Evolutionary conservation across 306 rosid genomes (phyloP), one percentile per base, ranked within the genome.

Genomic region (Canavalia ensiformis): DNA sequence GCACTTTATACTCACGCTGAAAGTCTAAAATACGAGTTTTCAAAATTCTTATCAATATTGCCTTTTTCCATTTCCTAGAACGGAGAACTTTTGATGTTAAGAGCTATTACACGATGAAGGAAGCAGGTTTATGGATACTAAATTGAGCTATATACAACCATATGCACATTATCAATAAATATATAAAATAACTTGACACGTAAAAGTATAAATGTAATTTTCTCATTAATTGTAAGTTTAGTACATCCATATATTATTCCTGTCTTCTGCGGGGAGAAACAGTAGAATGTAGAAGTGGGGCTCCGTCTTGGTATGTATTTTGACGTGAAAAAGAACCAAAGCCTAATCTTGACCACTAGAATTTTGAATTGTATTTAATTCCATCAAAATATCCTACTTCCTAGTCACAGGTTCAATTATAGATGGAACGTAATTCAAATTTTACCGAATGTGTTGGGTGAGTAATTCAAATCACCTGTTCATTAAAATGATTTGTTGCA

Each of bases 1-100:
- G 55, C 77, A 56, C 31, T 57, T 82, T 42, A 60, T 76, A 64
- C 69, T 64, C 75, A 57, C 34, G 60, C 42, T 75, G 9, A 63
- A 44, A 25, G 2, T 46, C 18, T 60, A 57, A 51, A 34, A 34
- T 13, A 13, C 45, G 39, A 79, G 66, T 72, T 72, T 69, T 46
- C 62, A 68, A 29, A 9, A 9, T 46, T 74, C 68, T 49, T 11
- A 12, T 9, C 13, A 3, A 28, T 30, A 51, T 37, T 18, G 50
- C 39, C 25, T 33, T 47, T 7, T 72, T 46, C 42, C 25, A 37
- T 73, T 55, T 55, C 78, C 29, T 9, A 31, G 34, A 9, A n/a
- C 54, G 3, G 8, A 37, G 51, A 78, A 41, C 82, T 68, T 68
- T n/a, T 68, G 11, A 68, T 57, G 76, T n/a, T 55, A 39, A 77